Evolutionary conservation across 208 protist genomes (phyloP).

Genomic region (Jaenimonas drosophilae): DNA sequence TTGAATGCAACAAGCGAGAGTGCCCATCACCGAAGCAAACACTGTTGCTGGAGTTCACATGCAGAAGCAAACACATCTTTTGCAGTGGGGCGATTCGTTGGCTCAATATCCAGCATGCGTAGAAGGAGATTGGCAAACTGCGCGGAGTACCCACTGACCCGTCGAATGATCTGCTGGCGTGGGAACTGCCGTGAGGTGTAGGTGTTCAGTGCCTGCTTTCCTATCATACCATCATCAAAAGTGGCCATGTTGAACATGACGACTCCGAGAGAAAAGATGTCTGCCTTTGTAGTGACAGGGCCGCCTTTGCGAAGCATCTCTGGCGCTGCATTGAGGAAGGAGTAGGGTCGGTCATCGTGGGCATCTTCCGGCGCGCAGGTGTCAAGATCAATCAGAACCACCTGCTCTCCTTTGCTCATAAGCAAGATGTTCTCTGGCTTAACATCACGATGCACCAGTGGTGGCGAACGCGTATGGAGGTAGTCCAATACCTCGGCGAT

Average conservation of each 20-base stretch:
- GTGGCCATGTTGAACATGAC: conserved; percentile 69
- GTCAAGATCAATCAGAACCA: conserved; percentile 85
- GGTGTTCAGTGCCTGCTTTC: no score
- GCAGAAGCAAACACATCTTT: no score
- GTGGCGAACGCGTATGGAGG: conserved; percentile 65
- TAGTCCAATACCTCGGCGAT: conserved; percentile 68
- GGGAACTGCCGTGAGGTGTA: no score
- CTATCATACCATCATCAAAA: no score
- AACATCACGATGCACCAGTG: conserved; percentile 80
- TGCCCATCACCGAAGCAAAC: no score
- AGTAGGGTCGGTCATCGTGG: conserved; percentile 8
- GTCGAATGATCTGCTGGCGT: no score
- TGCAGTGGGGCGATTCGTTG: no score
- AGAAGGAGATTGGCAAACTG: no score
- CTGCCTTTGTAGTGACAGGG: conserved; percentile 53
- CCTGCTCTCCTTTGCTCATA: conserved; percentile 67
- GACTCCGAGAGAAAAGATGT: conserved; percentile 81
- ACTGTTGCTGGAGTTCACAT: no score
- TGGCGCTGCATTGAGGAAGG: conserved; percentile 74
- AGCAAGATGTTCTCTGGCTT: conserved; percentile 88
- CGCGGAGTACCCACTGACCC: no score
- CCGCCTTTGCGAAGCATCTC: conserved; percentile 25
- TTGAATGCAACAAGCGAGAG: no score
- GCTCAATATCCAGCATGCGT: no score
- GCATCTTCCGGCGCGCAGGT: conserved; percentile 46